Conservation (phyloP, 495 filamentous ascomycete genomes). For the Aspergillus nidulans region DNA sequence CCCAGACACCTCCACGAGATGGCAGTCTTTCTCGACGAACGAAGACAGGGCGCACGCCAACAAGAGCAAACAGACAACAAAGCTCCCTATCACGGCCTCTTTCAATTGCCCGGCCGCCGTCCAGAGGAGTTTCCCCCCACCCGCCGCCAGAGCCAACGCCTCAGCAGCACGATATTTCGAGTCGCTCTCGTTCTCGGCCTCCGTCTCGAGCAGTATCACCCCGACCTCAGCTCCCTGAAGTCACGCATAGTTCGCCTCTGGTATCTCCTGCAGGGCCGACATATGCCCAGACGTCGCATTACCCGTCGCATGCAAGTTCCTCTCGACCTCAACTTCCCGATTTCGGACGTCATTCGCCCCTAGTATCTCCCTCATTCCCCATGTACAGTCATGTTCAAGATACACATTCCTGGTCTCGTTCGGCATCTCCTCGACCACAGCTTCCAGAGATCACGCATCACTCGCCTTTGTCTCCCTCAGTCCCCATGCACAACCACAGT, state of each 20-base stretch:
- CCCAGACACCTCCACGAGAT: slow-evolving; percentile 45
- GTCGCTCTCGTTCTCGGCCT: slow-evolving; percentile 7
- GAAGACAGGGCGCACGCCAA: slow-evolving; percentile 39
- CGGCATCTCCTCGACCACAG: slow-evolving; percentile 19
- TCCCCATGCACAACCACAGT: slow-evolving; percentile 13
- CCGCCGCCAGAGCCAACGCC: slow-evolving; percentile 4
- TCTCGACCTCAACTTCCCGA: slow-evolving; percentile 18
- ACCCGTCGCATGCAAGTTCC: slow-evolving; percentile 9
- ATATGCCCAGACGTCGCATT: not conserved
- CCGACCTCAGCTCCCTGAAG: slow-evolving; percentile 5
- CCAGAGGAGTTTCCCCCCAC: slow-evolving; percentile 25
- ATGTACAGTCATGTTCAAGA: not conserved
- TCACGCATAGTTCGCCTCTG: not conserved
- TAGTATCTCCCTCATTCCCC: not conserved
- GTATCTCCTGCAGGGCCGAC: not conserved
- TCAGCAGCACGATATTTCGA: not conserved
- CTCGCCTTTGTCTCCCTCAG: not conserved
- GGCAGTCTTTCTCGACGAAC: slow-evolving; percentile 31
- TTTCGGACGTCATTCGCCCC: not conserved
- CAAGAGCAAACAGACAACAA: slow-evolving; percentile 34
- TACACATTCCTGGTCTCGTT: slow-evolving; percentile 1
- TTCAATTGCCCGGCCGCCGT: slow-evolving; percentile 28
- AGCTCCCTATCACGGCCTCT: slow-evolving; percentile 30
- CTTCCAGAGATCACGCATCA: slow-evolving; percentile 8
- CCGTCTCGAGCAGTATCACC: slow-evolving; percentile 18